Evolutionary conservation across 257 asterid genomes (phyloP).

Genomic region (Parsonsia alboflavescens): DNA sequence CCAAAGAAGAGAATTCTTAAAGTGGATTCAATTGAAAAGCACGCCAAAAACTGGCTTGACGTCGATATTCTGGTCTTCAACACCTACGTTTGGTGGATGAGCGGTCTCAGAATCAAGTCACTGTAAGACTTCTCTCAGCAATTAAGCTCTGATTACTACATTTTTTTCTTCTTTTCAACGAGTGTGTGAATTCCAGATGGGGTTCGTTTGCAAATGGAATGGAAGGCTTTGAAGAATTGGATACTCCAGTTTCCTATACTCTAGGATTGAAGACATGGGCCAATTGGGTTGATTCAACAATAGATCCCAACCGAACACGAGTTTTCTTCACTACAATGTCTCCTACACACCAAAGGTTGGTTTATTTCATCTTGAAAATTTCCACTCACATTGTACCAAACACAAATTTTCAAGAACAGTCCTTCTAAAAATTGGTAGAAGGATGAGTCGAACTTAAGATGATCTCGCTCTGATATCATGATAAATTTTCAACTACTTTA

Average conservation of each 20-base stretch:
- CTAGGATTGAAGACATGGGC: constrained; percentile 88
- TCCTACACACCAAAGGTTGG: constrained; percentile 69
- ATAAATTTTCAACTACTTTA: too few species aligned
- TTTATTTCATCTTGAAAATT: background rate
- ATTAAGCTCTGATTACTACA: background rate
- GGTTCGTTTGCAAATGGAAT: constrained; percentile 81
- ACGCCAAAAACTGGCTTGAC: constrained; percentile 74
- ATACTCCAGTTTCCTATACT: constrained; percentile 55
- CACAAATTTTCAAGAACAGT: too few species aligned
- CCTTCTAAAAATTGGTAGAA: too few species aligned
- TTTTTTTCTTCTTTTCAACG: background rate
- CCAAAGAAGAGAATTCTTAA: constrained; percentile 68
- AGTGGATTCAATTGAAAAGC: constrained; percentile 82
- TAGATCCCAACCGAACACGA: constrained; percentile 56
- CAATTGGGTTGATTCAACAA: constrained; percentile 84
- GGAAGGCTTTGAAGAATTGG: constrained; percentile 71
- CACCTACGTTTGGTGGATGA: constrained; percentile 96
- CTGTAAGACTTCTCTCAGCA: constrained; percentile 38
- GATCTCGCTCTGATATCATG: too few species aligned
- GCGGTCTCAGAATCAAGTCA: constrained; percentile 70
- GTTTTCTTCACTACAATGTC: constrained; percentile 91
- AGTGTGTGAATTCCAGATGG: constrained; percentile 45
- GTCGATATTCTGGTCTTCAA: constrained; percentile 82
- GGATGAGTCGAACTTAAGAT: too few species aligned
- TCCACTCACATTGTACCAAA: too few species aligned